These are phyloP conservation scores for Akebia trifoliata DNA, from an alignment of 164 flowering plant genomes.

Conservation along the genomic window DNA sequence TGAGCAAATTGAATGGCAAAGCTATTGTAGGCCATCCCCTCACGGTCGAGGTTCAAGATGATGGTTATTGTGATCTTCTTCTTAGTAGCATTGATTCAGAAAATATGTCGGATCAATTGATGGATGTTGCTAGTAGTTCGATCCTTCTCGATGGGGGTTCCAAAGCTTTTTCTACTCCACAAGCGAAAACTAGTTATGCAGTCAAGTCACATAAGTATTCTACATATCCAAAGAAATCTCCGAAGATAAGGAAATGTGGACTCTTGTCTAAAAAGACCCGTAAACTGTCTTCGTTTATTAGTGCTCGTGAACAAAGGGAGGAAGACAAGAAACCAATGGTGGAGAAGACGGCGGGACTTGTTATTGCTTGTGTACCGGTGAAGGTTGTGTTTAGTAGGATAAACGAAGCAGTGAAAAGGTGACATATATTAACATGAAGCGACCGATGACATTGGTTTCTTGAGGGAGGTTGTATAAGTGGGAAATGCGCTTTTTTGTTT, in stretches of 20 bases:
- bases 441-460: slow-evolving; percentile 9
- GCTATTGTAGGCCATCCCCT: slow-evolving; percentile 82
- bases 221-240: slow-evolving; percentile 25
- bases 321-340: slow-evolving; percentile 29
- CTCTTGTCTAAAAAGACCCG: slow-evolving; percentile 55
- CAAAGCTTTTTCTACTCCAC: no score
- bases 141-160: no score
- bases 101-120: slow-evolving; percentile 11
- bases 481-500: no score
- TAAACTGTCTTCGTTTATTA: slow-evolving; percentile 59
- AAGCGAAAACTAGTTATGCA: slow-evolving; percentile 16
- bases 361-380: slow-evolving; percentile 68
- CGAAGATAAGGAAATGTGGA: slow-evolving; percentile 38
- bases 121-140: not conserved
- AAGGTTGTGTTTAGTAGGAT: slow-evolving; percentile 83
- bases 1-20: slow-evolving; percentile 76
- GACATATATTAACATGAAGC: slow-evolving; percentile 18
- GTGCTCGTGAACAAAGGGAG: slow-evolving; percentile 26
- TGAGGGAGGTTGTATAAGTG: not conserved
- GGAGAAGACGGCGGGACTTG: slow-evolving; percentile 42
- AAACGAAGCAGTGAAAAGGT: slow-evolving; percentile 60
- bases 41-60: slow-evolving; percentile 50
- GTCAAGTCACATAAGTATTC: slow-evolving; percentile 10
- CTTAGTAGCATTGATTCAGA: slow-evolving; percentile 18
- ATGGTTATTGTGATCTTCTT: slow-evolving; percentile 40